These are phyloP conservation scores for Liriodendron chinense DNA, from an alignment of 164 flowering plant genomes.

Conservation along the genomic window DNA sequence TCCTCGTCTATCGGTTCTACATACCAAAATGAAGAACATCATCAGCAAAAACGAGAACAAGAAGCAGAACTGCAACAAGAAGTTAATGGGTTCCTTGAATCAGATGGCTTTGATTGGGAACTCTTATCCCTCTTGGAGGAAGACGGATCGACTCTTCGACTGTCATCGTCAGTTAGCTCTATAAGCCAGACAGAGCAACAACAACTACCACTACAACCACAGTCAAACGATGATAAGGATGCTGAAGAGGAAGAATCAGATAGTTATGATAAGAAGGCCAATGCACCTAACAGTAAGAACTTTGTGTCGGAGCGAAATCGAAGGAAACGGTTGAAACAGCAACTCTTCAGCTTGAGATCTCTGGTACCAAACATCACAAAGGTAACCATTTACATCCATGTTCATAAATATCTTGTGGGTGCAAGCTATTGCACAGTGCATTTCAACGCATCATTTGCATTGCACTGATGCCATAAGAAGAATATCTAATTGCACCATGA, in stretches of 20 bases:
- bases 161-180: background rate
- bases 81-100: background rate
- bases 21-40: background rate
- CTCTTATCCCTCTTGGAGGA: background rate
- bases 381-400: constrained; percentile 8
- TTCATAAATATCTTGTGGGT: no score
- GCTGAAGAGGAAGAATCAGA: constrained; percentile 8
- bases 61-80: background rate
- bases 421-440: no score
- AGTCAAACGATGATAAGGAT: background rate
- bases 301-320: constrained; percentile 31
- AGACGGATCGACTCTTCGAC: background rate
- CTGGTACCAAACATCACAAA: constrained; percentile 32
- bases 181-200: background rate
- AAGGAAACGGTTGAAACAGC: constrained; percentile 27
- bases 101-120: background rate
- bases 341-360: constrained; percentile 24
- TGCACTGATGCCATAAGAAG: no score
- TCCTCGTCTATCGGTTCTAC: background rate
- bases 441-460: no score
- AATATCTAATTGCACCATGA: no score
- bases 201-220: background rate
- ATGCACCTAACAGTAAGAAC: constrained; percentile 19
- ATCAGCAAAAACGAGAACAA: background rate
- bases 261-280: constrained; percentile 6